Conservation (phyloP, 805 yeast species). For the Gaillardinia entomophila region DNA sequence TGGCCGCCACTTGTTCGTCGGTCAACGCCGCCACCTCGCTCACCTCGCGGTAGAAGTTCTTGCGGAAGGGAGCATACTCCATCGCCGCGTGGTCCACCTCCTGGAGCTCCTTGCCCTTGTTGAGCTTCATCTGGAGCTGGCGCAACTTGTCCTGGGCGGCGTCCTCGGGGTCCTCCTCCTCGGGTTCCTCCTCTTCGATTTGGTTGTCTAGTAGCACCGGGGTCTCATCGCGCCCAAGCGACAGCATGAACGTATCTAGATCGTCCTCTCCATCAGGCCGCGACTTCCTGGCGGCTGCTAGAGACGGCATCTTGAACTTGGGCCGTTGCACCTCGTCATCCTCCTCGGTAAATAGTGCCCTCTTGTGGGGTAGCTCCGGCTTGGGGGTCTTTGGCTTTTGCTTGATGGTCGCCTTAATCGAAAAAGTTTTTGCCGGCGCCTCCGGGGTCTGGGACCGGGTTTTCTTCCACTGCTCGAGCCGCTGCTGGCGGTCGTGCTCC, state of each 20-base stretch:
- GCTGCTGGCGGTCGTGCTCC: conserved; percentile 22
- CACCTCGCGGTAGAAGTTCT: conserved; percentile 58
- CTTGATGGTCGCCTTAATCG: background rate
- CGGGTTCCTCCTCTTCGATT: conserved; percentile 36
- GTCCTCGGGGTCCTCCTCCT: conserved; percentile 11
- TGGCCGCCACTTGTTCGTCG: conserved; percentile 48
- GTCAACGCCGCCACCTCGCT: conserved; percentile 44
- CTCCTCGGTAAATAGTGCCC: conserved; percentile 1
- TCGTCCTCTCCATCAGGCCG: background rate
- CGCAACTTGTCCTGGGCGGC: conserved; percentile 24
- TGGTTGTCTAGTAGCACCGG: conserved; percentile 10
- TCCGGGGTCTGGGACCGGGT: conserved; percentile 19
- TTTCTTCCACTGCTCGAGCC: conserved; percentile 50
- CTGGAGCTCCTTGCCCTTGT: conserved; percentile 47
- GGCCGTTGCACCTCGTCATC: conserved; percentile 27
- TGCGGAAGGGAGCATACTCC: conserved; percentile 50
- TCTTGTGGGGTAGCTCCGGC: no score
- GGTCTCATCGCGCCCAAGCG: conserved; percentile 1
- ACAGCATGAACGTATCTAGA: background rate
- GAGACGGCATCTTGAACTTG: conserved; percentile 11
- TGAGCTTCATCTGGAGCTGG: conserved; percentile 24
- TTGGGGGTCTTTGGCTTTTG: background rate
- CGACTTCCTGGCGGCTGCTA: background rate
- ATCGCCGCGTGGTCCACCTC: conserved; percentile 40
- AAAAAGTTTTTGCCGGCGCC: conserved; percentile 1